Evolutionary conservation across 2,329 filamentous ascomycete genomes (phyloP).

Genomic region (Dactylellina parvicollis): DNA sequence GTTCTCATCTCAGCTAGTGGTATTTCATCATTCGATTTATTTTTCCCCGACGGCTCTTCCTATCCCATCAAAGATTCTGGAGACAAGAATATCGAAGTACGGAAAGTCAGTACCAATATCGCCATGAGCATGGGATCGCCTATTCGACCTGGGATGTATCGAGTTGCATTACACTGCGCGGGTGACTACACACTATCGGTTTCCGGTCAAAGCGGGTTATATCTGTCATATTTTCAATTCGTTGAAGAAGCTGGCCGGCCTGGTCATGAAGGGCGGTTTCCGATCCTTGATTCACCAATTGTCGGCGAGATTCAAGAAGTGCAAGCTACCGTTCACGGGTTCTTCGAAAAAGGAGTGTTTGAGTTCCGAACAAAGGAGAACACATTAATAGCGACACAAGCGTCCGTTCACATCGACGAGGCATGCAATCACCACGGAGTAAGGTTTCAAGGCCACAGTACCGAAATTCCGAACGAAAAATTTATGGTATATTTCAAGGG

Average conservation of each 20-base stretch:
- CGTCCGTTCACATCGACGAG: background rate
- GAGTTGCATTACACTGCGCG: background rate
- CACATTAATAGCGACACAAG: slow-evolving; percentile 12
- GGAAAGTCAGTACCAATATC: slow-evolving; percentile 17
- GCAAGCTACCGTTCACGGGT: slow-evolving; percentile 19
- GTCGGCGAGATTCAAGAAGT: slow-evolving; percentile 1
- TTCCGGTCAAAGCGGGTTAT: slow-evolving; percentile 38
- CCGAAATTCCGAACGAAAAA: slow-evolving; percentile 12
- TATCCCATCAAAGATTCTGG: background rate
- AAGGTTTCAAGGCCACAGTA: slow-evolving; percentile 30
- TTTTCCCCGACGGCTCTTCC: slow-evolving; percentile 19
- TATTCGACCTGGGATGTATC: slow-evolving; percentile 14
- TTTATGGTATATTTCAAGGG: slow-evolving; percentile 47
- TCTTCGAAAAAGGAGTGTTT: slow-evolving; percentile 12
- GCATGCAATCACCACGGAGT: background rate
- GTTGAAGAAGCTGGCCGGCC: slow-evolving; percentile 18
- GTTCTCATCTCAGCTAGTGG: slow-evolving; percentile 32
- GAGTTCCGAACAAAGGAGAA: slow-evolving; percentile 34
- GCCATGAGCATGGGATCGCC: slow-evolving; percentile 13
- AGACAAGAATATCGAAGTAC: background rate
- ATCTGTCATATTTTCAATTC: slow-evolving; percentile 16
- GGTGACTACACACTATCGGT: slow-evolving; percentile 26
- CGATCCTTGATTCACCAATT: slow-evolving; percentile 29
- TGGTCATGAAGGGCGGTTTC: slow-evolving; percentile 26
- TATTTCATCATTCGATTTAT: slow-evolving; percentile 18